Base-by-base conservation (phyloP, 257 asterid species). In the Rehmannia glutinosa region DNA sequence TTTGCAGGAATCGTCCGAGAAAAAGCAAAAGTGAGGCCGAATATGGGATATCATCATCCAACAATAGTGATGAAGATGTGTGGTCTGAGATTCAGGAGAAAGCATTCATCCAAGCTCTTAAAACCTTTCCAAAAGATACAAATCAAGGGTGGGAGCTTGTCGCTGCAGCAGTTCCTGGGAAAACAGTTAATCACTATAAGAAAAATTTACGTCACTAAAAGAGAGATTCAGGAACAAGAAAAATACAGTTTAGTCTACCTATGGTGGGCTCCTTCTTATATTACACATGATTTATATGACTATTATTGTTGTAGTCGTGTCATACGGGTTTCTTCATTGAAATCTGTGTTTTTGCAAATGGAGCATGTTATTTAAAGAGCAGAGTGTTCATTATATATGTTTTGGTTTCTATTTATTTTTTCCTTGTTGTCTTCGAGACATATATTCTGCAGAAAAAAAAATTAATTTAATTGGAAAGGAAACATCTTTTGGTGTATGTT, bases 211-310 rank as follows among this genome's bases (percentile, higher is more conserved):
- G 0, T 76, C 81, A 20, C 84, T 93, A 49, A 93, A 83, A 65
- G 99, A 90, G 81, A 85, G 66, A 70, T 90, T 90, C 86, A 88
- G 99, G 89, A 93, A 57, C 91, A 84, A 84, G 89, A 92, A 86
- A 74, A 73, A 3, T 42, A 77, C 82, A 3, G 87, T 74, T 55
- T 81, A 82, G 75, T 11, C 27, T 21, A 51, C 23, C 46, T 45
- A 17, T 45, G 68, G 36, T 50, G 12, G 73, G 53, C n/a, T n/a
- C n/a, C n/a, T n/a, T n/a, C 75, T 32, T 69, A 47, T 52, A 33
- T 35, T 50, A 50, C 59, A 23, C 69, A 47, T 10, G 55, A 75
- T 64, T 38, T 65, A 41, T 64, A 21, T 51, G 66, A 39, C 68
- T 73, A 16, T 65, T 35, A 58, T 58, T 64, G 69, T 70, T 64